These are phyloP conservation scores for Chaetoceros tenuissimus DNA, from an alignment of 108 stramenopile genomes.

Conservation along the genomic window DNA sequence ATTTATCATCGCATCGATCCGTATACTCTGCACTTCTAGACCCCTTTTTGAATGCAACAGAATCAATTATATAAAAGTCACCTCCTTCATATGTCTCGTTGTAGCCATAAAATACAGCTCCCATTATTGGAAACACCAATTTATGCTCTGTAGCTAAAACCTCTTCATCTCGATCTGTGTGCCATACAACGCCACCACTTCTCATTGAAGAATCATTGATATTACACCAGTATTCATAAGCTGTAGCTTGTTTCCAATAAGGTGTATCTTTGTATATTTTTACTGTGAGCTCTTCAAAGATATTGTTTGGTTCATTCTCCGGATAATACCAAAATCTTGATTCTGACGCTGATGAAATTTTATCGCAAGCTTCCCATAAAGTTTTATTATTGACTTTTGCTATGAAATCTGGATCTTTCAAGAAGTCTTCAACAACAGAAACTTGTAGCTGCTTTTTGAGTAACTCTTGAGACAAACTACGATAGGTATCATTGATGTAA, in stretches of 20 bases:
- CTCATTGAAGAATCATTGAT: too few relatives aligned
- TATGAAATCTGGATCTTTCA: too few relatives aligned
- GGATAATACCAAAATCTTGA: too few relatives aligned
- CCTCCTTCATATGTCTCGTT: slow-evolving; percentile 2
- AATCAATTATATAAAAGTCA: slow-evolving; percentile 1
- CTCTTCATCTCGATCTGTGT: slow-evolving; percentile 5
- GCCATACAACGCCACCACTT: not conserved
- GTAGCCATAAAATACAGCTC: slow-evolving; percentile 2
- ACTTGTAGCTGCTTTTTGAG: too few relatives aligned
- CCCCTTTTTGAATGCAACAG: not conserved
- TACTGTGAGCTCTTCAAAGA: too few relatives aligned
- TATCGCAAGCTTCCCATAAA: too few relatives aligned
- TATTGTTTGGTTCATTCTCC: too few relatives aligned
- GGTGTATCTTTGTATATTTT: slow-evolving; percentile 5
- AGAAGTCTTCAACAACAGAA: too few relatives aligned
- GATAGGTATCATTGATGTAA: too few relatives aligned
- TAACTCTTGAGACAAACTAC: too few relatives aligned
- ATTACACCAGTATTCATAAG: slow-evolving; percentile 2
- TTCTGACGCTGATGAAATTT: too few relatives aligned
- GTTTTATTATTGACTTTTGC: too few relatives aligned
- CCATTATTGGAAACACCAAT: slow-evolving; percentile 1
- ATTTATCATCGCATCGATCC: not conserved
- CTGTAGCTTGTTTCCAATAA: not conserved
- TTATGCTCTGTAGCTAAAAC: slow-evolving; percentile 1
- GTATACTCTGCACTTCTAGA: not conserved